Evolutionary conservation across 2,329 filamentous ascomycete species (phyloP), one percentile per base, ranked within the genome.

Genomic region (Leptodontidium sp.): DNA sequence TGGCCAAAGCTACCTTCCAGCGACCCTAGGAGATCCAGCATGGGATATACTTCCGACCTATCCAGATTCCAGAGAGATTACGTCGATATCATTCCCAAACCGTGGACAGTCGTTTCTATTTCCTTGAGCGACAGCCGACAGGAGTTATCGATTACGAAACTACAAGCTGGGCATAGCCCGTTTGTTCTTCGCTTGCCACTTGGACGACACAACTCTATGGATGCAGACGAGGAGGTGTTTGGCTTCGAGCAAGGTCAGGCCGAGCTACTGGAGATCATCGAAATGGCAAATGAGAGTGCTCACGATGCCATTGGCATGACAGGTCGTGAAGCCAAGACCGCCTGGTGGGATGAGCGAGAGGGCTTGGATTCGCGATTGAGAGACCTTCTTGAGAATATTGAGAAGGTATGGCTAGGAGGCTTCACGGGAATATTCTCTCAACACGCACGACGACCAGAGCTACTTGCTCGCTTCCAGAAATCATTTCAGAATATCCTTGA

Each of bases 401-500:
- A 99, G 79, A 91, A 92, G 70, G 90, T 96, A 26, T 99, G 96
- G 96, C 87, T 99, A 5, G 94, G 95, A 61, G 96, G 96, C 0
- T 99, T 99, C 85, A 91, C 90, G 67, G 94, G 95, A 17, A 91
- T 99, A n/a, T 95, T 99, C 77, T 94, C 93, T 1, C 91, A 93
- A 65, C 87, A 92, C 64, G 80, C 84, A 61, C 85, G 86, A 47
- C 85, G 91, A 24, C 82, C 87, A 0, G 85, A 90, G 32, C 82
- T 93, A 12, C 82, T 98, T 40, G 86, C 88, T 5, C 88, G 88
- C 38, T 98, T 99, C 78, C 89, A 93, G 43, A 89, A 87, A 77
- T 88, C 87, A 4, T 94, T 99, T 72, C 87, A 94, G 65, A 87
- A 87, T 67, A 91, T 96, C 3, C 85, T 99, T 12, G 90, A 95